Evolutionary conservation across 2,329 filamentous ascomycete species (phyloP), one percentile per base, ranked within the genome.

Genomic region (Fusarium papillatum): DNA sequence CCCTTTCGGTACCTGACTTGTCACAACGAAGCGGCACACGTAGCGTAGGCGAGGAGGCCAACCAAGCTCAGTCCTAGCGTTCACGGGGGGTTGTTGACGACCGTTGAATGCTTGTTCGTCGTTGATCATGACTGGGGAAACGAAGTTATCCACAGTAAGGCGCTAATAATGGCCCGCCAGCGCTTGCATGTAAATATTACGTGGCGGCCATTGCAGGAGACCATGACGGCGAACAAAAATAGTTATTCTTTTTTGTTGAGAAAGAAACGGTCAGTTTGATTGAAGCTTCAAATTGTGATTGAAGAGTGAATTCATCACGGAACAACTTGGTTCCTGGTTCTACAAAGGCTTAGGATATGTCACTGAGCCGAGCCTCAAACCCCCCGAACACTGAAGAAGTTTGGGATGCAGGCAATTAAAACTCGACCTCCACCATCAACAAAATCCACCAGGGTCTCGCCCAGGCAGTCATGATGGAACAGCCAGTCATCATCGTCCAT

Each of bases 351-450:
- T 57, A 68, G 46, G 59, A 38, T 46, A 55, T 29, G 50, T 55
- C 19, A 31, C 26, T 55, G 10, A 29, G 29, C 59, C 9, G 17
- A 59, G 26, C 36, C 22, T 61, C 43, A 29, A 36, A 19, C 29
- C 39, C 39, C 22, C 46, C 24, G 24, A 24, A 50, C 29, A 19
- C 24, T 67, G 39, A 74, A 74, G 70, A 76, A 74, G 48, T 55
- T 55, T 55, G 16, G 50, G 48, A 76, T 76, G 74, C 59, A 75
- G 50, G 68, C 29, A 66, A 76, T 76, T 75, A 68, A 71, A 48
- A 48, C 50, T 55, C 19, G 59, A 59, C 73, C 66, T 73, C 72
- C 72, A 71, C 64, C 26, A 36, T 64, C 36, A 61, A 50, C 41
- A 29, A 29, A 59, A 41, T n/a, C 57, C 57, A 24, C 41, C 29